Conservation (phyloP, 2,329 filamentous ascomycete species). For the Bretziella fagacearum region DNA sequence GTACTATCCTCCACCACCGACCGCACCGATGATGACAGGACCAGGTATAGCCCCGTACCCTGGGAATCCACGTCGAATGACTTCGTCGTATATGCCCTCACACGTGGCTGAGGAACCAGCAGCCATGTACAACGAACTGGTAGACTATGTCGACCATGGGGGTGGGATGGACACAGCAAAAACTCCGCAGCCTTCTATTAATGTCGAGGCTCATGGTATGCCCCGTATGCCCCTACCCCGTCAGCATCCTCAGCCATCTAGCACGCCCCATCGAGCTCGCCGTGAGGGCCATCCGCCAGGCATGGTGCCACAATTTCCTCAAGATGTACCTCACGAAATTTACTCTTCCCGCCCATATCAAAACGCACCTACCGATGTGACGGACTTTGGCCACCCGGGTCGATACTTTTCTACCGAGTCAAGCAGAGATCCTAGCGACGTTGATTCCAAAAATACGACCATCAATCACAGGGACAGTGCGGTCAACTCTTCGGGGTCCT, state of each 20-base stretch:
- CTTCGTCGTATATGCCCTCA: not conserved
- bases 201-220: no score
- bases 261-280: not conserved
- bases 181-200: no score
- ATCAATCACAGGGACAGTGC: not conserved
- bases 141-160: not conserved
- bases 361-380: not conserved
- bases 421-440: not conserved
- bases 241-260: not conserved
- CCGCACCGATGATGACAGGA: not conserved
- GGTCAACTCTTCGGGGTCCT: not conserved
- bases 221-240: no score
- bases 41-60: not conserved
- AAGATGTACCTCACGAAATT: not conserved
- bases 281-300: not conserved
- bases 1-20: not conserved
- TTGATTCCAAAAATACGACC: not conserved
- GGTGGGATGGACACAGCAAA: not conserved
- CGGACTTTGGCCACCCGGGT: not conserved
- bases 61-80: not conserved
- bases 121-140: conserved; percentile 5
- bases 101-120: conserved; percentile 5
- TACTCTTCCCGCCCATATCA: not conserved
- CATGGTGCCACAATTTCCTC: not conserved
- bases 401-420: not conserved